Conservation (phyloP, 2,329 filamentous ascomycete genomes). For the Neofusicoccum sp. region DNA sequence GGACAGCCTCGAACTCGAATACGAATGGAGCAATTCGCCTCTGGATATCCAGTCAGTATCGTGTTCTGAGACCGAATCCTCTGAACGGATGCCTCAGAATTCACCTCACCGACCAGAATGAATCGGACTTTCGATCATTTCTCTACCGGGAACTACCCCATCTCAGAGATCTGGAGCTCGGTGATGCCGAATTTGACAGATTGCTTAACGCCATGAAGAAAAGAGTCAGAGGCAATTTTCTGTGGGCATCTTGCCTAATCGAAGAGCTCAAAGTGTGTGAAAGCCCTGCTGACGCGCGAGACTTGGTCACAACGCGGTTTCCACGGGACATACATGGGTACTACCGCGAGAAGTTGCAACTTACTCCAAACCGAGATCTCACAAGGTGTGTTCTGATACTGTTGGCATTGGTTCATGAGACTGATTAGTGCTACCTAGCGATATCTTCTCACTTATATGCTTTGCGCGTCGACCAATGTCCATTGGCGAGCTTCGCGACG, state of each 20-base stretch:
- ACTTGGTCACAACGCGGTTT: background rate
- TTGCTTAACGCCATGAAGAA: background rate
- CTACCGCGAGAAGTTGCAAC: background rate
- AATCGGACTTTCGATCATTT: background rate
- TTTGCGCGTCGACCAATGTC: slow-evolving; percentile 2
- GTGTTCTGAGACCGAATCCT: background rate
- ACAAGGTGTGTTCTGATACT: background rate
- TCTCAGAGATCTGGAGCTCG: background rate
- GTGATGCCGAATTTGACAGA: background rate
- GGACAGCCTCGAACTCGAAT: background rate
- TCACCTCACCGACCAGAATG: background rate
- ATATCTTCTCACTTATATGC: slow-evolving; percentile 1
- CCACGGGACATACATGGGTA: background rate
- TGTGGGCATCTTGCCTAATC: slow-evolving; percentile 15
- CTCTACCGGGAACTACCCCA: background rate
- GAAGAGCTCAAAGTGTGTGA: background rate
- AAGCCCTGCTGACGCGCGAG: background rate
- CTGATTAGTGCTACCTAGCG: background rate
- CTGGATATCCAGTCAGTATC: slow-evolving; percentile 2
- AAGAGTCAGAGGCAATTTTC: slow-evolving; percentile 7
- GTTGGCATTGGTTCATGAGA: background rate
- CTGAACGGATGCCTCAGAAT: background rate
- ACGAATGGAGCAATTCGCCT: background rate
- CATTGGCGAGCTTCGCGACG: slow-evolving; percentile 1
- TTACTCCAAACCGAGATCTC: background rate